Percentiles rank a stretch among this genome's conserved stretches.
These are phyloP conservation scores for Iris macrosiphon DNA, from an alignment of 106 monocot species.

Conservation along the genomic window DNA sequence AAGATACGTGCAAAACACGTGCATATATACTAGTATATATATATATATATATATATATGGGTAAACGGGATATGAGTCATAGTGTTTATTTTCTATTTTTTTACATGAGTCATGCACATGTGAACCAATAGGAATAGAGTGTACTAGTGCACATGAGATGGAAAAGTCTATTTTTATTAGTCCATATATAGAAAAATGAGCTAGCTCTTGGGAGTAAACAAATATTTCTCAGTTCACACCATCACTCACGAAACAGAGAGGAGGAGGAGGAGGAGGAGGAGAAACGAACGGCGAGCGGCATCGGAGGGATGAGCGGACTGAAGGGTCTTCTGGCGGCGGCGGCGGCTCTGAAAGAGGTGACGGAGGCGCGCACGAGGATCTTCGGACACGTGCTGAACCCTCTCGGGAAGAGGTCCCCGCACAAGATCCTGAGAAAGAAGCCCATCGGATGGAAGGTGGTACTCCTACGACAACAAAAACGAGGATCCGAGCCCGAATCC, in stretches of 20 bases:
- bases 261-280: not conserved
- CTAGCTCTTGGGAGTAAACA: not conserved
- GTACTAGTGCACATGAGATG: too few relatives aligned
- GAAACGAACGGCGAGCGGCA: not conserved
- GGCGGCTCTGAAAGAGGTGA: conserved; percentile 46
- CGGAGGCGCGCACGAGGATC: conserved; percentile 79
- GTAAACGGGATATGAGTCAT: too few relatives aligned
- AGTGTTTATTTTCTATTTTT: too few relatives aligned
- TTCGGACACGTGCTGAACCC: conserved; percentile 94
- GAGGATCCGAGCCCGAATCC: too few relatives aligned
- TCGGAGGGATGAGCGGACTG: conserved; percentile 12
- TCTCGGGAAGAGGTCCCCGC: conserved; percentile 58
- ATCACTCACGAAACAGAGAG: not conserved
- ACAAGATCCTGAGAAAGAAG: conserved; percentile 88
- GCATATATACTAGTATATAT: too few relatives aligned
- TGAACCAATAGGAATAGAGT: too few relatives aligned
- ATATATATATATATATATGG: too few relatives aligned
- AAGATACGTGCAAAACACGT: too few relatives aligned
- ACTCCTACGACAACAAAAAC: conserved; percentile 84
- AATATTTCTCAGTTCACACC: not conserved
- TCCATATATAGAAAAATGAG: not conserved
- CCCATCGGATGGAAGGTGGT: conserved; percentile 63
- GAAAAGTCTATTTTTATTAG: not conserved
- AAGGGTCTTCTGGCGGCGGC: conserved; percentile 14
- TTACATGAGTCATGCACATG: too few relatives aligned